phyloP scores from a whole-genome alignment of 2,329 filamentous ascomycete species.

The Zelopaecilomyces penicillatus region DNA sequence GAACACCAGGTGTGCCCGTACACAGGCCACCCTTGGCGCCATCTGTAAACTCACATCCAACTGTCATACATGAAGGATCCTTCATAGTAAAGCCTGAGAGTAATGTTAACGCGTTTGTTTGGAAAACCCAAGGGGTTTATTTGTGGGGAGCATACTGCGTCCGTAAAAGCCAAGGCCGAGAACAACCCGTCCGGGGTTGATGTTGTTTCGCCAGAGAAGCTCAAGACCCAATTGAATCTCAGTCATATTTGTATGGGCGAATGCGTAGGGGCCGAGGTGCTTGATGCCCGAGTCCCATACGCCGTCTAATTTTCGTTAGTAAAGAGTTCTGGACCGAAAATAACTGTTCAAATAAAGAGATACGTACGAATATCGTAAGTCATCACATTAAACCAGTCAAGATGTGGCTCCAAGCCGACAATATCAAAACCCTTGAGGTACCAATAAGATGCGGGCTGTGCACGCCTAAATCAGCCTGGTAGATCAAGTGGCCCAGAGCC shows the following conservation, averaged over 20 bases:
- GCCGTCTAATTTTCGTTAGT: constrained; percentile 19
- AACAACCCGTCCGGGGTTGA: constrained; percentile 32
- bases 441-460: constrained; percentile 6
- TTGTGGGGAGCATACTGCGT: constrained; percentile 8
- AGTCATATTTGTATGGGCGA: constrained; percentile 38
- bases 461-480: neutral
- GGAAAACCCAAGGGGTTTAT: neutral
- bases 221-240: constrained; percentile 36
- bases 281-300: constrained; percentile 25
- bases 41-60: constrained; percentile 22
- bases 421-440: constrained; percentile 13
- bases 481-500: neutral
- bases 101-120: neutral
- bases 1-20: constrained; percentile 18
- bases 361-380: constrained; percentile 30
- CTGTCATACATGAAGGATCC: constrained; percentile 15
- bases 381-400: constrained; percentile 38
- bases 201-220: constrained; percentile 38
- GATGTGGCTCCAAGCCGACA: constrained; percentile 7
- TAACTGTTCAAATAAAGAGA: neutral
- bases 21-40: constrained; percentile 21
- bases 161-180: constrained; percentile 41
- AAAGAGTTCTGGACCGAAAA: no score
- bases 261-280: constrained; percentile 21
- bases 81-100: constrained; percentile 16